Conservation (phyloP, 106 monocot species). For the Dendrobium catenatum region DNA sequence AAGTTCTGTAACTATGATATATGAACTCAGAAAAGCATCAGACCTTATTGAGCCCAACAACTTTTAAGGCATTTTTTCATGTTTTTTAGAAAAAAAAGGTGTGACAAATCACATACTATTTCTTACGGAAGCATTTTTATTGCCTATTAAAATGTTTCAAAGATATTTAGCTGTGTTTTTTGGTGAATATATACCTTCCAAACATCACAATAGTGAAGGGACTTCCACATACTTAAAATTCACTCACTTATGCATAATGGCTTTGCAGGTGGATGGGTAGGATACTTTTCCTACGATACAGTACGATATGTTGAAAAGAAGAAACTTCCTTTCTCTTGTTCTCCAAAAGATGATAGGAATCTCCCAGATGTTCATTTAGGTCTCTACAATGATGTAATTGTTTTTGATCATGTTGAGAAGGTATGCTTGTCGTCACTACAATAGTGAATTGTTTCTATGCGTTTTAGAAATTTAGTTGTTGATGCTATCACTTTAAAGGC, state of each 20-base stretch:
- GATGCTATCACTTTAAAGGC: not conserved
- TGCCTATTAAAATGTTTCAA: not conserved
- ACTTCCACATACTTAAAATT: not conserved
- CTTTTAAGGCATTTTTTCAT: not conserved
- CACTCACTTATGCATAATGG: not conserved
- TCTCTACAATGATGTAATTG: slow-evolving; percentile 77
- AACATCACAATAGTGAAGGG: not conserved
- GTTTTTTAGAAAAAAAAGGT: not conserved
- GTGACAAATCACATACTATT: not conserved
- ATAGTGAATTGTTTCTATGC: not conserved
- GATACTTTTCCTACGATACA: slow-evolving; percentile 86
- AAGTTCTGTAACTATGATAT: not conserved
- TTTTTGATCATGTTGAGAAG: slow-evolving; percentile 95
- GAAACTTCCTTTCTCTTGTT: slow-evolving; percentile 70
- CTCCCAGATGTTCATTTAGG: slow-evolving; percentile 83
- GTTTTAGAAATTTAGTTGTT: not conserved
- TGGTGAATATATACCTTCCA: not conserved
- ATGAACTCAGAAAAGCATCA: not conserved
- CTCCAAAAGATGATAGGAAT: slow-evolving; percentile 68
- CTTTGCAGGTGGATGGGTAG: slow-evolving; percentile 82
- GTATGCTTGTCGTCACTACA: slow-evolving; percentile 23
- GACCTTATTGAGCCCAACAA: not conserved
- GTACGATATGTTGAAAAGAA: slow-evolving; percentile 78
- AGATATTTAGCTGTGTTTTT: not conserved
- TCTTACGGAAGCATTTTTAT: not conserved